phyloP scores from a whole-genome alignment of 2,329 filamentous ascomycete species.

The Fusarium equiseti region DNA sequence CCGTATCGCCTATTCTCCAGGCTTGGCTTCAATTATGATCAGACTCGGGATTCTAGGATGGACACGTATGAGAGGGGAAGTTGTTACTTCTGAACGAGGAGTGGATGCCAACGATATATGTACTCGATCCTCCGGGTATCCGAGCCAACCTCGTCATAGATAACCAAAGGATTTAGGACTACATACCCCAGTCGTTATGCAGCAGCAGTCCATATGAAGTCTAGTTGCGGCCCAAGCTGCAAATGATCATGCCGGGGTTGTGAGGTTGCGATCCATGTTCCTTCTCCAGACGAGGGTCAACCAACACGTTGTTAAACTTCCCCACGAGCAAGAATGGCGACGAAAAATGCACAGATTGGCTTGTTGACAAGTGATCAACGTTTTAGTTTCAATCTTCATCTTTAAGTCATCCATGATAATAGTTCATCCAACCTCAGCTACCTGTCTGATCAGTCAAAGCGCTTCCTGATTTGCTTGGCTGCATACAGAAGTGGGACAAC shows the following conservation, averaged over 20 bases:
- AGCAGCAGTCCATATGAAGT: not conserved
- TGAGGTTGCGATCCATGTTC: not conserved
- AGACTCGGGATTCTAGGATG: not conserved
- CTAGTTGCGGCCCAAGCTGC: not conserved
- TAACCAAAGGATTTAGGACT: not conserved
- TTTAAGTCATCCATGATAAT: not conserved
- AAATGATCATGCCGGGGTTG: not conserved
- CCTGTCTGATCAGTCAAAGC: not conserved
- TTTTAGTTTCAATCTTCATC: not conserved
- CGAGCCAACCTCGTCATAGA: not conserved
- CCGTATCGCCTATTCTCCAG: too few species aligned
- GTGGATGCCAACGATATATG: not conserved
- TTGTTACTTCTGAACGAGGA: not conserved
- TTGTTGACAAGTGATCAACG: fast-evolving
- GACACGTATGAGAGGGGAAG: not conserved
- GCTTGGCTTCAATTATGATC: not conserved
- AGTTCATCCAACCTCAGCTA: not conserved
- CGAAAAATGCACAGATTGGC: fast-evolving
- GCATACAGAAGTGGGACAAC: conserved; percentile 15
- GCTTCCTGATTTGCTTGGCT: conserved; percentile 5
- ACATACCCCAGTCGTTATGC: not conserved
- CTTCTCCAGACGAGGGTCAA: not conserved
- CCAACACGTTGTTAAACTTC: not conserved
- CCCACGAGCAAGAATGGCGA: fast-evolving
- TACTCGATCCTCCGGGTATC: not conserved